phyloP scores from a whole-genome alignment of 31 red algal genomes.

The Odonthalia washingtoniensis region DNA sequence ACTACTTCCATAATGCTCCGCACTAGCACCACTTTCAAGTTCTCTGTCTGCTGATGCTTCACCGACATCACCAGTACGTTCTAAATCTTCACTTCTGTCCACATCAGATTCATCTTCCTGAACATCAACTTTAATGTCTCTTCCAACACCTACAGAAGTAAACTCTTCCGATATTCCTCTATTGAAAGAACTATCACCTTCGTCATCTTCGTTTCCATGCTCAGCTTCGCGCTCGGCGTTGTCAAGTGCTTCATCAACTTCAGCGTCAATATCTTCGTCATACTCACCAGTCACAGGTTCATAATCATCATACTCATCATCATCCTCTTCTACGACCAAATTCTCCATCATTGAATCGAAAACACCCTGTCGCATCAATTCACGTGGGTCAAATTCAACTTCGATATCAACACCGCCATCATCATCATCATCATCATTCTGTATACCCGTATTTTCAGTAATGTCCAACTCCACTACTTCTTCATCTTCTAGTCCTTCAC shows the following conservation, averaged over 20 bases:
- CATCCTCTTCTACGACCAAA: background rate
- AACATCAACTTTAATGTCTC: background rate
- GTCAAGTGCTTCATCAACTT: background rate
- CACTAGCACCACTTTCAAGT: background rate
- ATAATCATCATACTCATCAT: background rate
- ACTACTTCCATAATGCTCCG: no score
- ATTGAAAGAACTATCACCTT: background rate
- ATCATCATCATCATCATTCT: constrained; percentile 44
- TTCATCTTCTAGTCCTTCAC: background rate
- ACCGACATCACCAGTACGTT: background rate
- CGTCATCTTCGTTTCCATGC: background rate
- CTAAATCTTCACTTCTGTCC: background rate
- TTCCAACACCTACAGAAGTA: background rate
- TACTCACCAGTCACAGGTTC: background rate
- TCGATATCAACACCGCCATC: constrained; percentile 24
- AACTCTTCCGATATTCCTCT: background rate
- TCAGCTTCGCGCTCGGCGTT: constrained; percentile 2
- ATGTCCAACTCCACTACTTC: constrained; percentile 9
- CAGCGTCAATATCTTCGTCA: background rate
- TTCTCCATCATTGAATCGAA: constrained; percentile 1
- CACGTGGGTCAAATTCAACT: constrained; percentile 24
- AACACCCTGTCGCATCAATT: background rate
- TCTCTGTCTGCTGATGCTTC: background rate
- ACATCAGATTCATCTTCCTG: background rate
- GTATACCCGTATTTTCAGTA: background rate